Base-by-base conservation (phyloP, 352 stramenopile species). In the Phytophthora megakarya region DNA sequence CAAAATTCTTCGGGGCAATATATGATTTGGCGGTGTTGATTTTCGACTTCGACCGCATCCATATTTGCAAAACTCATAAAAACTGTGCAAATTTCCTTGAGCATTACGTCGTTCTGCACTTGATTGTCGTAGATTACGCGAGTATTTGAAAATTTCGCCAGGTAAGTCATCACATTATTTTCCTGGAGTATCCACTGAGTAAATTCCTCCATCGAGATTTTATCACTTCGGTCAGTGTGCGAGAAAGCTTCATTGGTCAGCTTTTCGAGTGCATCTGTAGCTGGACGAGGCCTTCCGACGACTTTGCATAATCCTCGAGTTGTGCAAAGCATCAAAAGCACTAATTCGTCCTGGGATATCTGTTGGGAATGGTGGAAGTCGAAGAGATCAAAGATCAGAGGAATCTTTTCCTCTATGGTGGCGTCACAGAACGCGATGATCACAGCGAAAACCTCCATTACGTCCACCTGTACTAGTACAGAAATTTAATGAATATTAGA, bases 341-440 rank as follows among this genome's bases (percentile, higher is more conserved):
- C 76, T 6, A 93, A 63, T 35, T 93, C 84, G 32, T 72, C 65
- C 43, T 82, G 65, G 0, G 80, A 91, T 16, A 93, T 91, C 39
- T 82, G 74, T 8, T 82, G 65, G 35, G 81, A 91, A 21, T 91
- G 76, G 30, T 91, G 80, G 47, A 93, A 93, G 63, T 93, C 84
- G 64, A 93, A 93, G 78, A 92, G 67, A 23, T 86, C 69, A 46
- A 93, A 93, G 23, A 93, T 72, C 32, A 90, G 60, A 19, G 83
- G 80, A 44, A 89, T 75, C 39, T 93, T 93, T 19, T 73, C 63
- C 39, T 89, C 81, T 47, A 91, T 83, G 1, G 62, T 58, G 22
- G 76, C 78, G 37, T 86, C 81, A 70, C 74, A 89, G 55, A 88
- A 90, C 12, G 91, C 84, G 44, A 91, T 88, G 22, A 89, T 62